Conservation (phyloP, 2,329 filamentous ascomycete species). For the Thielaviopsis euricoi region DNA sequence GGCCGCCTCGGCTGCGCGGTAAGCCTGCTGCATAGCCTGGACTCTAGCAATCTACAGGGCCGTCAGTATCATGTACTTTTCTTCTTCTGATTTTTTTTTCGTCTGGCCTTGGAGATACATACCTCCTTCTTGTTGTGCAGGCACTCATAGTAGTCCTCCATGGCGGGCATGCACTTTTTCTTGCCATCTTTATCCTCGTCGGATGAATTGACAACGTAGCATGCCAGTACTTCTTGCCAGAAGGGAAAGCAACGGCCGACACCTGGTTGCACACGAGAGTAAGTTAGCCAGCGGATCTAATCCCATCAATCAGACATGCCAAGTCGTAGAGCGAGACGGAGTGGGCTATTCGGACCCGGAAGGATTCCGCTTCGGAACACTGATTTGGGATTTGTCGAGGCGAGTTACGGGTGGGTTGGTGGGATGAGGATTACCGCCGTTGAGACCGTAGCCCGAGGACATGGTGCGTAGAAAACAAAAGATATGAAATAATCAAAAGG, state of each 20-base stretch:
- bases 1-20: conserved; percentile 56
- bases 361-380: background rate
- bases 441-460: conserved; percentile 70
- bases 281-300: background rate
- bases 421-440: conserved; percentile 41
- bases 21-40: conserved; percentile 64
- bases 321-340: too few species aligned
- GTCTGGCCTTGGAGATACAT: conserved; percentile 17
- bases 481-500: background rate
- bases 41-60: conserved; percentile 54
- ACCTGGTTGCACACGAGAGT: conserved; percentile 23
- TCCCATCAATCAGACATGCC: too few species aligned
- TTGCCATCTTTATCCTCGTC: conserved; percentile 65
- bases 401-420: background rate
- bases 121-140: conserved; percentile 99
- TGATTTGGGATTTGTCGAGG: background rate
- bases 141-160: conserved; percentile 98
- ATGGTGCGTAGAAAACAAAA: conserved; percentile 26
- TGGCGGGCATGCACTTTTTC: conserved; percentile 66
- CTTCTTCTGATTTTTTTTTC: background rate
- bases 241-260: conserved; percentile 86
- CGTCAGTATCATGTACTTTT: background rate
- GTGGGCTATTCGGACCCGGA: background rate
- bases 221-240: conserved; percentile 98
- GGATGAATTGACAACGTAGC: conserved; percentile 88